Percentiles rank a stretch among this genome's conserved stretches.
These are phyloP conservation scores for Russula vinacea DNA, from an alignment of 768 basidiomycete genomes.

Conservation along the genomic window DNA sequence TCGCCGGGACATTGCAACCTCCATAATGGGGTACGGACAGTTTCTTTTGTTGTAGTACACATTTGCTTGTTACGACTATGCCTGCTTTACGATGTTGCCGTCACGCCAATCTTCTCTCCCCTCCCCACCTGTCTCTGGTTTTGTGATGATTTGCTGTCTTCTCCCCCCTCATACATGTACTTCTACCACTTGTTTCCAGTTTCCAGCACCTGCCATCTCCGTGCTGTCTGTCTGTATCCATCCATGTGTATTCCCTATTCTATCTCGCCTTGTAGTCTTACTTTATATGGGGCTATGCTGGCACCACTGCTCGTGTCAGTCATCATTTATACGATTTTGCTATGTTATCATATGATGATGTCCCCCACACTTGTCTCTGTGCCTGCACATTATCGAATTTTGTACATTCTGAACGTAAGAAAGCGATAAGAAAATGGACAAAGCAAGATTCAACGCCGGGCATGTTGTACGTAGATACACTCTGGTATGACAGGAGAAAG, in stretches of 20 bases:
- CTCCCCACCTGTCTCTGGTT: neutral
- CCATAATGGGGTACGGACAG: constrained; percentile 21
- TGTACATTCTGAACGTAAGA: neutral
- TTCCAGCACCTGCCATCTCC: constrained; percentile 11
- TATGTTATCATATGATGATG: too few species aligned
- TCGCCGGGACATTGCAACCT: constrained; percentile 23
- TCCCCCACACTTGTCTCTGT: neutral
- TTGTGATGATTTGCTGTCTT: neutral
- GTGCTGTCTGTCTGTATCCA: constrained; percentile 24
- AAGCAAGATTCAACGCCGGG: constrained; percentile 6
- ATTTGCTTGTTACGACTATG: constrained; percentile 15
- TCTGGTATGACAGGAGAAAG: neutral
- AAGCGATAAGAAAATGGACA: neutral
- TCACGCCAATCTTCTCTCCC: neutral
- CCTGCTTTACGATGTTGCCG: constrained; percentile 15
- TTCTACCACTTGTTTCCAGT: constrained; percentile 25
- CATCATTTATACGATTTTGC: constrained; percentile 21
- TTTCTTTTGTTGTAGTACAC: constrained; percentile 9
- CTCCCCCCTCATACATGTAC: constrained; percentile 25
- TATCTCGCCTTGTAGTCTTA: constrained; percentile 27
- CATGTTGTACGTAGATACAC: constrained; percentile 7
- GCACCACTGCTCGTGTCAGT: neutral
- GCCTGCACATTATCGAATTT: neutral
- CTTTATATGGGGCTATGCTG: constrained; percentile 18
- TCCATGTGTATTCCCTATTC: constrained; percentile 31